Evolutionary conservation across 805 yeast genomes (phyloP).

Genomic region (Yamadazyma sp.): DNA sequence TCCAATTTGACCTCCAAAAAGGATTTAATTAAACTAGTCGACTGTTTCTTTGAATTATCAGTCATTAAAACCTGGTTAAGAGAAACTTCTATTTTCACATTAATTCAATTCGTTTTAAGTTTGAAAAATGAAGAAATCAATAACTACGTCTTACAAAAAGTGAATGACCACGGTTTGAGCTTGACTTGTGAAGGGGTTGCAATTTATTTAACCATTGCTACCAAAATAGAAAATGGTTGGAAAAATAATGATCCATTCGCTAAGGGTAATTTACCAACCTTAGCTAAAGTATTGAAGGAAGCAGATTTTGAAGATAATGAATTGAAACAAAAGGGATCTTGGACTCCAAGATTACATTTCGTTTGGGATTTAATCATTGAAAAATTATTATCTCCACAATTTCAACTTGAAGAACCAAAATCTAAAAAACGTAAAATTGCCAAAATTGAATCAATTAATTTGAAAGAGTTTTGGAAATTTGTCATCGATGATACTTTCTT

Average conservation of each 20-base stretch:
- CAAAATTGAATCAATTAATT: conserved; percentile 30
- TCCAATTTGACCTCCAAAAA: conserved; percentile 12
- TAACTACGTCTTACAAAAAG: conserved; percentile 22
- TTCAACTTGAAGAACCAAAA: conserved; percentile 19
- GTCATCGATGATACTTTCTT: conserved; percentile 81
- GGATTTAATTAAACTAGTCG: conserved; percentile 34
- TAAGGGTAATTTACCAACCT: conserved; percentile 59
- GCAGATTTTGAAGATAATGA: conserved; percentile 40
- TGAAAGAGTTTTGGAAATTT: conserved; percentile 71
- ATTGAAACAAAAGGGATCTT: conserved; percentile 51
- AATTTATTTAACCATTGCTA: conserved; percentile 42
- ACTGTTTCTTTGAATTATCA: conserved; percentile 55
- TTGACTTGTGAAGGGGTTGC: conserved; percentile 80
- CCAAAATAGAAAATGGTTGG: conserved; percentile 46
- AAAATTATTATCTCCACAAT: conserved; percentile 30
- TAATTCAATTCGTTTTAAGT: conserved; percentile 46
- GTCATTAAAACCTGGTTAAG: conserved; percentile 76
- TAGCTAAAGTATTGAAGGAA: conserved; percentile 66
- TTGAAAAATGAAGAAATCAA: conserved; percentile 14
- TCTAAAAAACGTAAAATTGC: conserved; percentile 16
- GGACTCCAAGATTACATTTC: conserved; percentile 74
- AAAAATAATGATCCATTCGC: conserved; percentile 68
- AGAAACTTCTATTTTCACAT: conserved; percentile 73
- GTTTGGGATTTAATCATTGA: conserved; percentile 66
- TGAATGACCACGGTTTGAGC: conserved; percentile 54